phyloP scores from a whole-genome alignment of 768 basidiomycete species.

The Chiua virens region DNA sequence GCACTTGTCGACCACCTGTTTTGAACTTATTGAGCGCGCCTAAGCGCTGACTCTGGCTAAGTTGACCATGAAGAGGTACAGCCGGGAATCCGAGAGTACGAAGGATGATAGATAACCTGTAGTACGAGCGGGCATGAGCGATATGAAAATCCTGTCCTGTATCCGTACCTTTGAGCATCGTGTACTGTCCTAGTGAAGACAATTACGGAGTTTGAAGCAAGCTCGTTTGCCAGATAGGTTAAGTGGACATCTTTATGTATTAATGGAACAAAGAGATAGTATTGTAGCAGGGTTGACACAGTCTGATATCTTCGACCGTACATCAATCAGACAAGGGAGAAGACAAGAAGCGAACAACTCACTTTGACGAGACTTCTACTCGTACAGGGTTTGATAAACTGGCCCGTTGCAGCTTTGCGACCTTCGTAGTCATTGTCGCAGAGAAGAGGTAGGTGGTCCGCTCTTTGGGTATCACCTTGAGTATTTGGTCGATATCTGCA shows the following conservation, averaged over 20 bases:
- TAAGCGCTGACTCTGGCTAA: constrained; percentile 89
- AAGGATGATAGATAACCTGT: constrained; percentile 82
- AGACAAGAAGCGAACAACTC: constrained; percentile 26
- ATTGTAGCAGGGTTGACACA: constrained; percentile 91
- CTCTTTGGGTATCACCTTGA: constrained; percentile 93
- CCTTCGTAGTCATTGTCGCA: constrained; percentile 98
- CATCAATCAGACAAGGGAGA: not conserved
- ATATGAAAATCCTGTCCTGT: not conserved
- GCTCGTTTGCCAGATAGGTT: constrained; percentile 82
- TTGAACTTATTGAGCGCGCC: constrained; percentile 96
- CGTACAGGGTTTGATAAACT: constrained; percentile 91
- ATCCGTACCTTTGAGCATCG: constrained; percentile 75
- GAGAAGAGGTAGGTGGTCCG: constrained; percentile 96
- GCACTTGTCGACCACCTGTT: constrained; percentile 83
- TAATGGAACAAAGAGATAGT: constrained; percentile 92
- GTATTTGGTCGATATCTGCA: constrained; percentile 91
- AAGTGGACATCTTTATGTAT: constrained; percentile 91
- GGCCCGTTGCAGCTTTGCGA: constrained; percentile 93
- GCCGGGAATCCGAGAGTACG: constrained; percentile 92
- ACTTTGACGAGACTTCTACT: constrained; percentile 94
- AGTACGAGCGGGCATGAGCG: not conserved
- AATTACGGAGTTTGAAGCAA: constrained; percentile 92
- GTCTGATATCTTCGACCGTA: constrained; percentile 79
- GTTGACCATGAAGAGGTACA: constrained; percentile 92
- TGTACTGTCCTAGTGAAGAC: constrained; percentile 96